These are phyloP conservation scores for Gracilaria domingensis DNA, from an alignment of 23 red algal genomes.

Conservation along the genomic window DNA sequence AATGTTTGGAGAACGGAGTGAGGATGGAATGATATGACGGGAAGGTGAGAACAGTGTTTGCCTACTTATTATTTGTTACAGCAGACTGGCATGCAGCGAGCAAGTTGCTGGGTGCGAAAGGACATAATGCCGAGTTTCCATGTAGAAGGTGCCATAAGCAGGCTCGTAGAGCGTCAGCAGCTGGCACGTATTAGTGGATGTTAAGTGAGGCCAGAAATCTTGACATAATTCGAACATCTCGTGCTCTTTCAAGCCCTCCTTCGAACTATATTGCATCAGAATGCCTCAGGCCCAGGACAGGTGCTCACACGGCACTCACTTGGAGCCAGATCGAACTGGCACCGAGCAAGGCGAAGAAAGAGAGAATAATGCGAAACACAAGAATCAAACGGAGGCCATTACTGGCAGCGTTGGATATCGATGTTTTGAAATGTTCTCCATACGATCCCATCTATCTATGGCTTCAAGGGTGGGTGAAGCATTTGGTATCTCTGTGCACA, in stretches of 20 bases:
- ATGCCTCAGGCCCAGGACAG: neutral
- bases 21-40: neutral
- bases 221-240: neutral
- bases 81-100: conserved; percentile 14
- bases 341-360: neutral
- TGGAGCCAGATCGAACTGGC: neutral
- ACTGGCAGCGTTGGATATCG: neutral
- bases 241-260: neutral
- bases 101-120: neutral
- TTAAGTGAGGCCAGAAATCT: neutral
- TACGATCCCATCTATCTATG: conserved; percentile 35
- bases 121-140: conserved; percentile 7
- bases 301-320: neutral
- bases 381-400: neutral
- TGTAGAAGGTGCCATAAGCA: conserved; percentile 7
- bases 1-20: conserved; percentile 9
- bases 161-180: neutral
- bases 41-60: neutral
- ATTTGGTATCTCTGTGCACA: neutral
- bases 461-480: conserved; percentile 24
- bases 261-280: neutral
- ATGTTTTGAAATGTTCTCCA: conserved; percentile 2
- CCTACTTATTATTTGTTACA: neutral
- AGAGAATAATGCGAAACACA: neutral
- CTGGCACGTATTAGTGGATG: neutral